Percentiles rank a stretch among this genome's conserved stretches.
phyloP scores from a whole-genome alignment of 2,329 filamentous ascomycete species.

The Neonectria sp. region DNA sequence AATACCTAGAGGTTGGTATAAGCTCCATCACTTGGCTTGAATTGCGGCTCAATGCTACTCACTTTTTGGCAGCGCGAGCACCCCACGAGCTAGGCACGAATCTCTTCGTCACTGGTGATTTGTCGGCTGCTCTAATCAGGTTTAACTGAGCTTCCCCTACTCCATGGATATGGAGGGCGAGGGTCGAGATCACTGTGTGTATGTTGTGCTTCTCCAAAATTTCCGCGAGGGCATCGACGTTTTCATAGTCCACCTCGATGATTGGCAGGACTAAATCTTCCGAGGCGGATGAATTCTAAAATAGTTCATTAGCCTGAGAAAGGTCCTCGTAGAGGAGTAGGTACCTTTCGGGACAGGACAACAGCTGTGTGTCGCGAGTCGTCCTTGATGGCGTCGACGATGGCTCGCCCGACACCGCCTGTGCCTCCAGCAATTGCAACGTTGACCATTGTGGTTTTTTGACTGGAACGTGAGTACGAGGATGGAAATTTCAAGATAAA shows the following conservation, averaged over 20 bases:
- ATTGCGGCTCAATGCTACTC: neutral
- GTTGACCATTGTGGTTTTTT: neutral
- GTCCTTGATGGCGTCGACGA: neutral
- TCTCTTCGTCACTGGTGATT: neutral
- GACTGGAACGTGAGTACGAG: neutral
- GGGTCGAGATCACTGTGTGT: neutral
- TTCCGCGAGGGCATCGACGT: neutral
- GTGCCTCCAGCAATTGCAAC: slow-evolving; percentile 12
- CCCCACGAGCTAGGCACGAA: slow-evolving; percentile 14
- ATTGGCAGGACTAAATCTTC: neutral
- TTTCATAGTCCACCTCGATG: neutral
- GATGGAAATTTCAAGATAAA: no score
- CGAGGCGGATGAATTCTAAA: neutral
- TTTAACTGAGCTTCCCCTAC: slow-evolving; percentile 6
- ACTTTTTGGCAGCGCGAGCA: neutral
- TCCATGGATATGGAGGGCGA: neutral
- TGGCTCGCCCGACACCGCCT: slow-evolving; percentile 6
- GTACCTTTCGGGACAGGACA: slow-evolving; percentile 8
- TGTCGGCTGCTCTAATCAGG: slow-evolving; percentile 2
- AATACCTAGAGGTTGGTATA: neutral
- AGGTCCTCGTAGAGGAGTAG: neutral
- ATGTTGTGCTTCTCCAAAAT: neutral
- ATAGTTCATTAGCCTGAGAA: no score
- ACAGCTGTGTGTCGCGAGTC: neutral
- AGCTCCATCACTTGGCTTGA: no score